A percentile compares a stretch with the other conserved stretches of the same genome.
phyloP scores from a whole-genome alignment of 352 stramenopile species.

The Globisporangium emineosum region DNA sequence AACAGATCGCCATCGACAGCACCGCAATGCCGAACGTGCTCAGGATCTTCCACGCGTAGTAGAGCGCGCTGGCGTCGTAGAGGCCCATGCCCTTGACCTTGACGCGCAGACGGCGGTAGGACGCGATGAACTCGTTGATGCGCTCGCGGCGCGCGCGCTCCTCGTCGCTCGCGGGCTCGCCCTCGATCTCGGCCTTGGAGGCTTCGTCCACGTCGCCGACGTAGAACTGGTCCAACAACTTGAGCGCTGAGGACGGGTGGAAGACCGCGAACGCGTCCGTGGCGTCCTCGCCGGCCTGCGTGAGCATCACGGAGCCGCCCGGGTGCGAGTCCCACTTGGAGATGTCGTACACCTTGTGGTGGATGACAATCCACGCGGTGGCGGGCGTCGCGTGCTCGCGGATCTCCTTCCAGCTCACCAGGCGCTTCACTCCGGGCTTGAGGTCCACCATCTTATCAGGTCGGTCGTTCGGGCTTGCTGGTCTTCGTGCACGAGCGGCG shows the following conservation, averaged over 20 bases:
- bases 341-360: slow-evolving; percentile 91
- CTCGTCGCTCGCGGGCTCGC: slow-evolving; percentile 34
- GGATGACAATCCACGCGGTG: slow-evolving; percentile 88
- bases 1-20: slow-evolving; percentile 84
- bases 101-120: slow-evolving; percentile 93
- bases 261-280: slow-evolving; percentile 99
- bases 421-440: slow-evolving; percentile 44
- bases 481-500: neutral
- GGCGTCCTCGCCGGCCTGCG: slow-evolving; percentile 96
- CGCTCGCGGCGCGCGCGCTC: slow-evolving; percentile 44
- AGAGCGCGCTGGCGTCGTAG: slow-evolving; percentile 91
- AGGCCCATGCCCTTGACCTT: slow-evolving; percentile 95
- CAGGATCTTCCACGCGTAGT: slow-evolving; percentile 95
- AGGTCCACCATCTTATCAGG: slow-evolving; percentile 59
- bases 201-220: slow-evolving; percentile 94
- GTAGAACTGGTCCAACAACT: slow-evolving; percentile 96
- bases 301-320: slow-evolving; percentile 94
- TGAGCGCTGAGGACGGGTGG: slow-evolving; percentile 92
- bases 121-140: slow-evolving; percentile 93
- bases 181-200: slow-evolving; percentile 29
- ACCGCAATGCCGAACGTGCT: slow-evolving; percentile 92
- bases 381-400: slow-evolving; percentile 69
- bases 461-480: neutral
- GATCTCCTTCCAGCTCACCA: slow-evolving; percentile 80
- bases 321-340: slow-evolving; percentile 84